phyloP scores from a whole-genome alignment of 257 asterid genomes.

The Nicotiana attenuata region DNA sequence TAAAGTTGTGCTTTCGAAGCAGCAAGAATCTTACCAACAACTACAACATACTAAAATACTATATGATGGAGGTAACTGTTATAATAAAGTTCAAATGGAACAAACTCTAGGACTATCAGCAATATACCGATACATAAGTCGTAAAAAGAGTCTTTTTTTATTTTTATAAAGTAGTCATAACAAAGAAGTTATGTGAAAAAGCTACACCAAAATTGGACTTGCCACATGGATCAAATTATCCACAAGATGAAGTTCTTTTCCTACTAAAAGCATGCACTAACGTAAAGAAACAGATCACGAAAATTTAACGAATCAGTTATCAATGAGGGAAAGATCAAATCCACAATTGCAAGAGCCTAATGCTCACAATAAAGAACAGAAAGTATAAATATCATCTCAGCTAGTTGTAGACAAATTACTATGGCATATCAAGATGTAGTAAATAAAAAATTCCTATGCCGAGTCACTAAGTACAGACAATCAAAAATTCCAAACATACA shows the following conservation, averaged over 20 bases:
- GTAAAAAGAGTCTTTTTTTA: not conserved
- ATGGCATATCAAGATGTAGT: not conserved
- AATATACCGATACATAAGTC: not conserved
- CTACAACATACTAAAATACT: too few species aligned
- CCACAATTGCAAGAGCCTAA: conserved; percentile 1
- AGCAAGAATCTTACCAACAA: not conserved
- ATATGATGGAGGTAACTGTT: too few species aligned
- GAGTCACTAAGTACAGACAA: not conserved
- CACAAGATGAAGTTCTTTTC: not conserved
- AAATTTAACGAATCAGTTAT: not conserved
- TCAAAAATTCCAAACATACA: not conserved
- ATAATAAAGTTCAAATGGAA: too few species aligned
- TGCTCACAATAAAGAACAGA: not conserved
- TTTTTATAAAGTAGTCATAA: not conserved
- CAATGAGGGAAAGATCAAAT: not conserved
- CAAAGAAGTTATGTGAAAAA: not conserved
- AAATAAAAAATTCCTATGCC: not conserved
- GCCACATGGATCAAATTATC: not conserved
- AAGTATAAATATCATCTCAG: not conserved
- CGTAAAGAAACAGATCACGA: not conserved
- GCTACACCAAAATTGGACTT: not conserved
- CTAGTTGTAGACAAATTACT: not conserved
- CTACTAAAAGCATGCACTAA: not conserved
- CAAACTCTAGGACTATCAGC: not conserved
- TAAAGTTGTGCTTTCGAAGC: not conserved